phyloP scores from a whole-genome alignment of 352 stramenopile genomes.

The Aphanomyces astaci region DNA sequence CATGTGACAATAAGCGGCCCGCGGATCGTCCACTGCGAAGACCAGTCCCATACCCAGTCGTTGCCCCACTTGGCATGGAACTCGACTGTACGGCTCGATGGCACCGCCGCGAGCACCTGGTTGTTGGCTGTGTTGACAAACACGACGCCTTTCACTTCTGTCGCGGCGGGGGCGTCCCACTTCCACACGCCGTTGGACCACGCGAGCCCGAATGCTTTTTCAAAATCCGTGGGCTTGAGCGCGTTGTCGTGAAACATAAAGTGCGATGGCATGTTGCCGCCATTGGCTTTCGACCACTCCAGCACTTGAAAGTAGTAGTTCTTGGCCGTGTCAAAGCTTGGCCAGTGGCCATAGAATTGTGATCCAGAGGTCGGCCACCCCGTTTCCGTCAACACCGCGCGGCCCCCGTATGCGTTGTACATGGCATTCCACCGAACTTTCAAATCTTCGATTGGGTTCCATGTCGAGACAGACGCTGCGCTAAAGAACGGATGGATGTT shows the following conservation, averaged over 20 bases:
- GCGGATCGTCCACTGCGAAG: conserved; percentile 1
- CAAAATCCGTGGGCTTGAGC: conserved; percentile 31
- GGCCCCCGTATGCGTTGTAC: conserved; percentile 20
- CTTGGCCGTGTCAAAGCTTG: background rate
- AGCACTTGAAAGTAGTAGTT: conserved; percentile 12
- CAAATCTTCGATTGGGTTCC: conserved; percentile 35
- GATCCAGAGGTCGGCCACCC: conserved; percentile 24
- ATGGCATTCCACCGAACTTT: conserved; percentile 24
- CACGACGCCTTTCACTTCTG: background rate
- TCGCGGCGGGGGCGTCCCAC: background rate
- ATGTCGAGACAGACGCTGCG: conserved; percentile 5
- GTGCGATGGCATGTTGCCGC: conserved; percentile 9
- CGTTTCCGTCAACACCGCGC: conserved; percentile 28
- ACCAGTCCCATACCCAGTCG: background rate
- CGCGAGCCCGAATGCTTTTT: conserved; percentile 44
- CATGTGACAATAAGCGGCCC: background rate
- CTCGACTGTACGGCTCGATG: background rate
- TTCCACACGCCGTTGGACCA: conserved; percentile 20
- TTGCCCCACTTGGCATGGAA: background rate
- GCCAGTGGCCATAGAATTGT: conserved; percentile 12
- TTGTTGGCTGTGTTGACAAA: background rate
- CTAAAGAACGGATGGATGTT: conserved; percentile 63
- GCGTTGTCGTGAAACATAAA: conserved; percentile 23
- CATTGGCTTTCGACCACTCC: background rate
- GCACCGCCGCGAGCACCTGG: background rate